phyloP scores from a whole-genome alignment of 2,329 filamentous ascomycete genomes.

The Xylariaceae sp. region DNA sequence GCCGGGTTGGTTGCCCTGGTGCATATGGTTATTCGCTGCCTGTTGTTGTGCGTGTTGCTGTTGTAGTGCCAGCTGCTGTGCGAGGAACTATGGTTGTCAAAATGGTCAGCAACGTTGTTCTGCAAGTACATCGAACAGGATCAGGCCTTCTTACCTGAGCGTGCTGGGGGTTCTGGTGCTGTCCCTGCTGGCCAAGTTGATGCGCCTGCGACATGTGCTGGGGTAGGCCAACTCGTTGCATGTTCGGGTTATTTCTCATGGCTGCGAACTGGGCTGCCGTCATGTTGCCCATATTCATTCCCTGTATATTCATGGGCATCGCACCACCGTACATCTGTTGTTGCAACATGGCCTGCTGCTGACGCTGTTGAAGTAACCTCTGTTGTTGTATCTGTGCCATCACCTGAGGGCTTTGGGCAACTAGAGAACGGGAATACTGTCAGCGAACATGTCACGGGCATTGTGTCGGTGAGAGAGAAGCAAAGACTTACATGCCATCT shows the following conservation, averaged over 20 bases:
- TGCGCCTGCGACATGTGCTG: constrained; percentile 47
- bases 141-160: constrained; percentile 29
- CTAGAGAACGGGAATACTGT: constrained; percentile 2
- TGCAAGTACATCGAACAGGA: neutral
- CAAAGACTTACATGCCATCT: constrained; percentile 38
- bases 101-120: neutral
- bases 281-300: constrained; percentile 35
- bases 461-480: neutral
- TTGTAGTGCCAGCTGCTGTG: constrained; percentile 41
- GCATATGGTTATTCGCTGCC: constrained; percentile 45
- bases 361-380: constrained; percentile 31
- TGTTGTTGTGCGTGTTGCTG: constrained; percentile 45
- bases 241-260: constrained; percentile 42
- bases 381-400: constrained; percentile 35
- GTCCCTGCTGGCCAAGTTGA: constrained; percentile 33
- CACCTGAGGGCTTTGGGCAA: constrained; percentile 38
- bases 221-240: constrained; percentile 45
- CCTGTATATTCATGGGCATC: constrained; percentile 48
- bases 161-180: constrained; percentile 35
- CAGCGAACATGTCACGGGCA: constrained; percentile 6
- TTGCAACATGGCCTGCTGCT: constrained; percentile 35
- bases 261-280: constrained; percentile 46
- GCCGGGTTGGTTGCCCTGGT: constrained; percentile 40
- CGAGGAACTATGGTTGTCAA: constrained; percentile 15
- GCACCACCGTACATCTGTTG: constrained; percentile 38